Evolutionary conservation across 352 stramenopile genomes (phyloP).

Genomic region (Phytophthora constricta): DNA sequence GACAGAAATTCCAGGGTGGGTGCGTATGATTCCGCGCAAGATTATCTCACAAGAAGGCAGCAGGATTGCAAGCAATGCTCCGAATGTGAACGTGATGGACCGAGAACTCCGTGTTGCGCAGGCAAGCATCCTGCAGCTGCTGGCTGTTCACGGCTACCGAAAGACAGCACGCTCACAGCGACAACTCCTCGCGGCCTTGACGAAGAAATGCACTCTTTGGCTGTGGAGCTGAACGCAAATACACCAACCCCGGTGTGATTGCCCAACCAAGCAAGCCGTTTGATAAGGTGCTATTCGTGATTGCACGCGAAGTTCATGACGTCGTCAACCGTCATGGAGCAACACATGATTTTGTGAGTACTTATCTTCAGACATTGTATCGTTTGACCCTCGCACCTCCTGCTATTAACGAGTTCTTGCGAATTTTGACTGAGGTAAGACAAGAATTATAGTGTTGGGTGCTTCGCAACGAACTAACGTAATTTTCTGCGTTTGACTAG

Average conservation of each 20-base stretch:
- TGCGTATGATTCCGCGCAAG: constrained; percentile 78
- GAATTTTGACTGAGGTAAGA: constrained; percentile 75
- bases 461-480: constrained; percentile 1
- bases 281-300: constrained; percentile 70
- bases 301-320: constrained; percentile 76
- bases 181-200: constrained; percentile 69
- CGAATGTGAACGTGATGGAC: constrained; percentile 64
- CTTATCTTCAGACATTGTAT: constrained; percentile 82
- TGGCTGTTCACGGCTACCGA: constrained; percentile 60
- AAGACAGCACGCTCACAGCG: constrained; percentile 73
- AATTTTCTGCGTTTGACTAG: constrained; percentile 35
- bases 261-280: constrained; percentile 80
- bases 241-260: constrained; percentile 76
- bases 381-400: constrained; percentile 65
- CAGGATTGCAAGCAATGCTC: constrained; percentile 43
- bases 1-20: constrained; percentile 50
- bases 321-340: constrained; percentile 65
- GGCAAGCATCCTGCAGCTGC: constrained; percentile 63
- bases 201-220: constrained; percentile 76
- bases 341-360: constrained; percentile 68
- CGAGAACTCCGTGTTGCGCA: constrained; percentile 76
- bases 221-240: constrained; percentile 82
- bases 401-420: constrained; percentile 79
- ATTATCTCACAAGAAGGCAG: constrained; percentile 74
- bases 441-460: neutral